Percentiles rank a stretch among this genome's conserved stretches.
phyloP scores from a whole-genome alignment of 2,329 filamentous ascomycete genomes.

The Coleophoma crateriformis region DNA sequence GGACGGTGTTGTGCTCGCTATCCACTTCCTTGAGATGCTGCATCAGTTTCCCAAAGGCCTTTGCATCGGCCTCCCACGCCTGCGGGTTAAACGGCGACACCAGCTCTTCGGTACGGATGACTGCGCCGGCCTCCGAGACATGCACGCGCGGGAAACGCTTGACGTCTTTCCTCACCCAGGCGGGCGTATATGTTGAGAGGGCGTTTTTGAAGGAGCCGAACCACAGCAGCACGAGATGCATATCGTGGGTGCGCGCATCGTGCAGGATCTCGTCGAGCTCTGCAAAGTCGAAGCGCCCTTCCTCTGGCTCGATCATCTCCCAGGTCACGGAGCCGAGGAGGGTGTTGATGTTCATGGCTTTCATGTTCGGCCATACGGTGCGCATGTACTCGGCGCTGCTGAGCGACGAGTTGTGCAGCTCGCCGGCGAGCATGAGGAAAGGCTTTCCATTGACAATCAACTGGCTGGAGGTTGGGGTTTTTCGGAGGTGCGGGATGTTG shows the following conservation, averaged over 20 bases:
- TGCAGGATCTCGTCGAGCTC: too few relatives aligned
- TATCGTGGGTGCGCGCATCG: too few relatives aligned
- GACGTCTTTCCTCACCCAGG: conserved; percentile 27
- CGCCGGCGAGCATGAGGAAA: conserved; percentile 25
- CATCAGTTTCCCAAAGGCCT: conserved; percentile 26
- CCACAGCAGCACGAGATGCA: conserved; percentile 27
- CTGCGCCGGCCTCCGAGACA: conserved; percentile 26
- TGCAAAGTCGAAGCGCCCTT: conserved; percentile 27
- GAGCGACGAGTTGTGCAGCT: conserved; percentile 30
- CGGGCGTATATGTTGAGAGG: conserved; percentile 27
- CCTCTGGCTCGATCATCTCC: conserved; percentile 29
- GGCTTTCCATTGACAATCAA: conserved; percentile 30
- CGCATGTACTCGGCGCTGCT: conserved; percentile 27
- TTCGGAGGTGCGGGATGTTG: too few relatives aligned
- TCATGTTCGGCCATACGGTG: conserved; percentile 20
- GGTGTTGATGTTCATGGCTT: conserved; percentile 27
- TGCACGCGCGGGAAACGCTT: conserved; percentile 25
- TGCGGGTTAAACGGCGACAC: conserved; percentile 24
- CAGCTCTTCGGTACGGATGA: conserved; percentile 28
- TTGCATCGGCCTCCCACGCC: conserved; percentile 23
- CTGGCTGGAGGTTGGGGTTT: conserved; percentile 15
- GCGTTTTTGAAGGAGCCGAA: conserved; percentile 32
- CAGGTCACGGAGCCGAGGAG: conserved; percentile 28
- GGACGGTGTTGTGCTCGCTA: neutral
- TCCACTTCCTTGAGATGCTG: conserved; percentile 6